A percentile compares a stretch with the other conserved stretches of the same genome.
phyloP scores from a whole-genome alignment of 768 basidiomycete genomes.

The Dioszegia aurantiaca region DNA sequence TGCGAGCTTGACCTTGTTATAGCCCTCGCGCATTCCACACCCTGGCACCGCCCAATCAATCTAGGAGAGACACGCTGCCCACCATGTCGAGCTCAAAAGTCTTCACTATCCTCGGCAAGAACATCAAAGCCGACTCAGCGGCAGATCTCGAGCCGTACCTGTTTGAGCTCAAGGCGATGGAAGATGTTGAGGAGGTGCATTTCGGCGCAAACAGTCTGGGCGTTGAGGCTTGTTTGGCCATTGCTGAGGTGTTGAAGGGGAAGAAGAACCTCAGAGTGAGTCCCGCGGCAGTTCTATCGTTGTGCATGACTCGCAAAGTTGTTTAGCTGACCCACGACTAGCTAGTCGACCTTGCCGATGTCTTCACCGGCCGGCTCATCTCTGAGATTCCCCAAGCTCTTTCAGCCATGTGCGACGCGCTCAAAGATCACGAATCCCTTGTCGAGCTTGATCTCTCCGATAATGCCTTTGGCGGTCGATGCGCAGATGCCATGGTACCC shows the following conservation, averaged over 20 bases:
- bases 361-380: constrained; percentile 96
- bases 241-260: constrained; percentile 73
- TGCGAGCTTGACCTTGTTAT: no score
- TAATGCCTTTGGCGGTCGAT: constrained; percentile 94
- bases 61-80: neutral
- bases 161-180: constrained; percentile 53
- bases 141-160: constrained; percentile 75
- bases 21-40: no score
- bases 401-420: constrained; percentile 78
- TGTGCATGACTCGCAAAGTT: neutral
- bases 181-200: constrained; percentile 80
- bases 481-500: constrained; percentile 86
- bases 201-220: constrained; percentile 93
- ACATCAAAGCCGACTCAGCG: constrained; percentile 74
- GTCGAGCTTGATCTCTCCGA: constrained; percentile 87
- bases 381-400: constrained; percentile 89
- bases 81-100: constrained; percentile 33
- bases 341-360: constrained; percentile 94
- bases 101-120: constrained; percentile 64
- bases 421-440: constrained; percentile 74
- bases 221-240: constrained; percentile 78
- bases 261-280: constrained; percentile 69
- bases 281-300: neutral
- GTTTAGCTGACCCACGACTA: no score
- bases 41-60: no score